phyloP scores from a whole-genome alignment of 2,329 filamentous ascomycete species.

The Leptographium galeiforme region DNA sequence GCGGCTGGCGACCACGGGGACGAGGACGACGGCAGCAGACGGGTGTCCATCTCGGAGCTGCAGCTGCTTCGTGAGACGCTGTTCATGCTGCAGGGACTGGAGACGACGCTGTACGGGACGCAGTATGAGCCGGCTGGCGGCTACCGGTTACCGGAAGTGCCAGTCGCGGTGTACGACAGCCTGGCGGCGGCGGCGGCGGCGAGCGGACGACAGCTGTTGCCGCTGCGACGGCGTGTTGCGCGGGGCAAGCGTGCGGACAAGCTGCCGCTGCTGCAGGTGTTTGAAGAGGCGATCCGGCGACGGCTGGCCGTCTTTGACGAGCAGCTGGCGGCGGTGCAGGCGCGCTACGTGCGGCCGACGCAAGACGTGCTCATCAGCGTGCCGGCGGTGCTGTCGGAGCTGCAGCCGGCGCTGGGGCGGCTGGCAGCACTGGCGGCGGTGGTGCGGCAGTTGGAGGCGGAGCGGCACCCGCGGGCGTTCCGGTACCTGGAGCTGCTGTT shows the following conservation, averaged over 20 bases:
- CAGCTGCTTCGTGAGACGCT: conserved; percentile 64
- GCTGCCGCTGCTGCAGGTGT: conserved; percentile 54
- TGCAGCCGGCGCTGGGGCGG: conserved; percentile 38
- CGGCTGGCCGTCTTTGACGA: conserved; percentile 46
- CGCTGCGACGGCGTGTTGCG: conserved; percentile 31
- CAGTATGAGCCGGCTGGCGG: conserved; percentile 24
- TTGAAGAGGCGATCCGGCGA: conserved; percentile 48
- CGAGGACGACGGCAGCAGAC: background rate
- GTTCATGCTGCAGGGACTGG: conserved; percentile 72
- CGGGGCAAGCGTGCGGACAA: conserved; percentile 28
- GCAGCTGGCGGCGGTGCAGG: conserved; percentile 45
- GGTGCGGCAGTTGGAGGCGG: conserved; percentile 40
- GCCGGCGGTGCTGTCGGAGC: conserved; percentile 43
- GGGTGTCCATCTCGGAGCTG: conserved; percentile 48
- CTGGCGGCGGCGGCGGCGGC: conserved; percentile 33
- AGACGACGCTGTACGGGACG: conserved; percentile 54
- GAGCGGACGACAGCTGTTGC: conserved; percentile 28
- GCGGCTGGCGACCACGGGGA: background rate
- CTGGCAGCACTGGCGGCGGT: conserved; percentile 49
- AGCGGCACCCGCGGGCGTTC: conserved; percentile 42
- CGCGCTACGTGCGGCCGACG: conserved; percentile 39
- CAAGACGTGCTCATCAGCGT: conserved; percentile 52
- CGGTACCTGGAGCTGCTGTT: conserved; percentile 69
- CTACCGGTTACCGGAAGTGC: conserved; percentile 34
- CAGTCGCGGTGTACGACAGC: conserved; percentile 35